These are phyloP conservation scores for Claviceps digitariae DNA, from an alignment of 2,329 filamentous ascomycete species.

Conservation along the genomic window DNA sequence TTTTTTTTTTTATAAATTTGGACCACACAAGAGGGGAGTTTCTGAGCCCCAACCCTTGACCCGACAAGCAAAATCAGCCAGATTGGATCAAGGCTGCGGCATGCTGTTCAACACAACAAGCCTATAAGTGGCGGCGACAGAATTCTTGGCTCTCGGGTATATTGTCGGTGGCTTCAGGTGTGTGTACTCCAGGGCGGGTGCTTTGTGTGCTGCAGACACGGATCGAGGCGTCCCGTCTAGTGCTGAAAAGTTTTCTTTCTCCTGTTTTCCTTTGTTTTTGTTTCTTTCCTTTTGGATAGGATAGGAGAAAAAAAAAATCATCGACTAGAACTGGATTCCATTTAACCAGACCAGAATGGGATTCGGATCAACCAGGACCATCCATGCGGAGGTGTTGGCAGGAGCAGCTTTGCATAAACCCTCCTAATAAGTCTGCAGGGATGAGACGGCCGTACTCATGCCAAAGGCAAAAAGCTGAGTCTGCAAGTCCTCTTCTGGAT, in stretches of 20 bases:
- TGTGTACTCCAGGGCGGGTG: neutral
- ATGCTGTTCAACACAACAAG: neutral
- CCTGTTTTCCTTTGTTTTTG: too few relatives aligned
- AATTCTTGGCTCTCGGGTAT: neutral
- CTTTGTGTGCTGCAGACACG: neutral
- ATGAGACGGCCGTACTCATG: neutral
- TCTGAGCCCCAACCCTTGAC: neutral
- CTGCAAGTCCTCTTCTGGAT: neutral
- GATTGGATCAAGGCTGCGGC: neutral
- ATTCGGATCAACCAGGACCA: neutral
- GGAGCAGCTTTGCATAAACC: neutral
- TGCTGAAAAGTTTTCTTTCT: neutral
- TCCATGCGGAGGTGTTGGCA: neutral
- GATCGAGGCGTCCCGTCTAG: neutral
- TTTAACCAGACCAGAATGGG: too few relatives aligned
- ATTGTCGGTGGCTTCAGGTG: neutral
- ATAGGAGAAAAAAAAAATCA: too few relatives aligned
- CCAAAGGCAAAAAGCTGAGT: neutral
- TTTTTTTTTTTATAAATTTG: too few relatives aligned
- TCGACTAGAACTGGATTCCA: neutral
- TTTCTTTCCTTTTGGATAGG: neutral
- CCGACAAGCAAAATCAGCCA: neutral
- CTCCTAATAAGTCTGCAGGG: neutral
- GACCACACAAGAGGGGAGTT: too few relatives aligned
- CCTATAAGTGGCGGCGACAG: too few relatives aligned